Base-by-base conservation (phyloP, 257 asterid genomes). In the Gentiana macrophylla region DNA sequence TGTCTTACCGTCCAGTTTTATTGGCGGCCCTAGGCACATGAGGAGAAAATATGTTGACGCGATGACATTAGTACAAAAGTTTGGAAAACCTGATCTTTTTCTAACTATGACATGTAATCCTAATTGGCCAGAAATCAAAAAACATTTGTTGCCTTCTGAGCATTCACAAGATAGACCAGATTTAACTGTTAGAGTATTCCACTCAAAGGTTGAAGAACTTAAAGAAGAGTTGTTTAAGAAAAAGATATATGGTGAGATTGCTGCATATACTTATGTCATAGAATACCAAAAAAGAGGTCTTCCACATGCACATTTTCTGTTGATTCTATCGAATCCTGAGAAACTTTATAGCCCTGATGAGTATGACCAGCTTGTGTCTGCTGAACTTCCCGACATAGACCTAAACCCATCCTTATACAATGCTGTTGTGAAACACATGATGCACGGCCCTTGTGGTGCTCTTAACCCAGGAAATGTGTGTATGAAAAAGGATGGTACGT, bases 371-470 rank as follows among this genome's bases (percentile, higher is more conserved):
- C 4, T 47, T 47, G 55, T 59, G 1, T 59, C n/a, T 1, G n/a
- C 34, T 48, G 6, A 44, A 33, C 3, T 10, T 1, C 45, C 24
- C 32, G 34, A 58, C 34, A 48, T 33, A 34, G 35, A 32, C 3
- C 10, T 8, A 3, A 3, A 33, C 11, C 15, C 59, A 32, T 5
- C 33, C 43, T 37, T 60, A 50, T 37, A 49, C 32, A 32, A 32
- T 8, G 32, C 46, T 5, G 33, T 58, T n/a, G 9, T 33, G 5
- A 58, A 58, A 12, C 57, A 50, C 11, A 49, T 60, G 50, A 60
- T 60, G 32, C 56, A 50, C 36, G 57, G 38, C 2, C 38, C 56
- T 35, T 49, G 12, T 49, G 37, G 37, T 36, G 13, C 5, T 12
- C 3, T n/a, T 24, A 50, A 47, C 36, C 35, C 55, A 3, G 4